Base-by-base conservation (phyloP, 176 grass and related monocot genomes). In the Musa schizocarpa region DNA sequence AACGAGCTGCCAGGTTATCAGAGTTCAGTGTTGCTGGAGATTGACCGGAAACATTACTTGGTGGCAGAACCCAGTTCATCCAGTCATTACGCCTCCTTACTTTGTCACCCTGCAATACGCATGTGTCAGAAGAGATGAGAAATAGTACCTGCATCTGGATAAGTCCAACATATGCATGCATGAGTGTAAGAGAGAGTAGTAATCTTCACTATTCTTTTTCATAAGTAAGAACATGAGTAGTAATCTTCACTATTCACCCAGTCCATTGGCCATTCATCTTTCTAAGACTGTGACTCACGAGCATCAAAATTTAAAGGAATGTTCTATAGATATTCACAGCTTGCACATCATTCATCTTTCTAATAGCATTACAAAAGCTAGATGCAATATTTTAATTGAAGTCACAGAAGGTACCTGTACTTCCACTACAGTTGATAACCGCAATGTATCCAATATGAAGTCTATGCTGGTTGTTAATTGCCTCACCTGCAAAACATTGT, bases 351-450 rank as follows among this genome's bases (percentile, higher is more conserved):
- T 65, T 65, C 10, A 6, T 26, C 63, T 65, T 26, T 8, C 11
- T 25, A 65, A 26, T 27, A 23, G 20, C 2, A 53, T 25, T 52
- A 52, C 14, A 22, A 13, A 48, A 80, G 50, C 23, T 59, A 9
- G 74, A 73, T 82, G n/a, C 26, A 50, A 81, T 65, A 16, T 9
- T 5, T 62, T n/a, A 79, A 54, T 23, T 25, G 25, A 10, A 22
- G 16, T 21, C 0, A 29, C 8, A 57, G 52, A 17, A 73, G 11
- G 34, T 85, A 93, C 90, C 90, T 89, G 78, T 10, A 81, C 54
- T 85, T 93, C 90, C 57, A 89, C 82, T 21, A 93, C 50, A 64
- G 73, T 81, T 26, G 82, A 93, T 9, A 88, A 78, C 58, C 75
- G 80, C 9, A 93, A 24, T 53, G 77, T 85, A 20, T 93, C 84